These are phyloP conservation scores for Aspergillus fijiensis DNA, from an alignment of 2,329 filamentous ascomycete species.

Conservation along the genomic window DNA sequence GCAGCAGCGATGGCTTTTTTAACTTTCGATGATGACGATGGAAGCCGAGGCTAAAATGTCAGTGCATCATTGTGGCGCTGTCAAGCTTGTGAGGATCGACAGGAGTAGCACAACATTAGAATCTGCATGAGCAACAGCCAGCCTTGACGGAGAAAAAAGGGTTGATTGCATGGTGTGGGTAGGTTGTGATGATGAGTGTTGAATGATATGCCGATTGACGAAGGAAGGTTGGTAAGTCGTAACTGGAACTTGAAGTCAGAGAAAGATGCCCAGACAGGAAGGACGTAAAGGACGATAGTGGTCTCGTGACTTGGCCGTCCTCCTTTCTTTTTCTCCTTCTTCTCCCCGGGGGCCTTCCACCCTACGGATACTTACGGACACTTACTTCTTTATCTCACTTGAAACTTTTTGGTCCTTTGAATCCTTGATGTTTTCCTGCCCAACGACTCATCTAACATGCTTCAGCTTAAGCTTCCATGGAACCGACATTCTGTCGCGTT, in stretches of 20 bases:
- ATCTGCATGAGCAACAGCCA: neutral
- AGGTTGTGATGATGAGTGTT: neutral
- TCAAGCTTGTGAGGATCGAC: constrained; percentile 6
- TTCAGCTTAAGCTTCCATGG: neutral
- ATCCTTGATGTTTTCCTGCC: neutral
- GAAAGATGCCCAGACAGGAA: too few species aligned
- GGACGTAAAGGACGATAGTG: neutral
- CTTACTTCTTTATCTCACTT: too few species aligned
- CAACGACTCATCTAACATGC: neutral
- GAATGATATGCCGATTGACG: neutral
- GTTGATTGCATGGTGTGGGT: neutral
- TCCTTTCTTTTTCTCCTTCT: neutral
- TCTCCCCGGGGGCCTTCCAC: too few species aligned
- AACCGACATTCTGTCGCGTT: neutral
- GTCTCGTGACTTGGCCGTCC: neutral
- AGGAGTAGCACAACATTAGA: constrained; percentile 8
- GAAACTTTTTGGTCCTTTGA: too few species aligned
- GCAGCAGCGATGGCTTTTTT: neutral
- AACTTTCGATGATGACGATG: neutral
- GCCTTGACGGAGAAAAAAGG: too few species aligned
- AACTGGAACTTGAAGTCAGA: too few species aligned
- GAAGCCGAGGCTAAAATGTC: neutral
- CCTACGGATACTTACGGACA: too few species aligned
- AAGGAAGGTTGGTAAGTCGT: too few species aligned
- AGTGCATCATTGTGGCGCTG: constrained; percentile 4